Conservation (phyloP, 192 early-diverging fungal genomes). For the Linnemannia schmuckeri region DNA sequence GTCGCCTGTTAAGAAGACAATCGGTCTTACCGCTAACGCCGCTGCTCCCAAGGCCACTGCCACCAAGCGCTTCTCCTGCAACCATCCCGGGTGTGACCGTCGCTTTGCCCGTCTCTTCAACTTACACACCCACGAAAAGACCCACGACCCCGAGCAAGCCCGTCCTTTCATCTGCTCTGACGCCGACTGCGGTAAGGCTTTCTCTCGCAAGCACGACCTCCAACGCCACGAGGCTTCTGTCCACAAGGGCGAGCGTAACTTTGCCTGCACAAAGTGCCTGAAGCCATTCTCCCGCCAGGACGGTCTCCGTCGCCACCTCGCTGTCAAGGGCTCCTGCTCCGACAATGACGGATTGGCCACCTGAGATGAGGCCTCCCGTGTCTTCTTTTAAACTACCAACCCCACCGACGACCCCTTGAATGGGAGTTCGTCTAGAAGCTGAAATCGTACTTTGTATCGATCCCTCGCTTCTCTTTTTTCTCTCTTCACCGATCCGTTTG, state of each 20-base stretch:
- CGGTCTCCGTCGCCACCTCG: constrained; percentile 71
- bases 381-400: constrained; percentile 40
- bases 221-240: constrained; percentile 75
- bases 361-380: constrained; percentile 53
- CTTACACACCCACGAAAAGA: constrained; percentile 73
- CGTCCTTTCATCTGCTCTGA: constrained; percentile 68
- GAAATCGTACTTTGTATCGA: constrained; percentile 6
- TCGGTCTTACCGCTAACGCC: not conserved
- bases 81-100: constrained; percentile 65
- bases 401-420: constrained; percentile 23
- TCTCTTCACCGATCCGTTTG: constrained; percentile 40
- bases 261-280: constrained; percentile 65
- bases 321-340: constrained; percentile 51
- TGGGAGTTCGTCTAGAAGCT: constrained; percentile 4
- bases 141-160: constrained; percentile 76
- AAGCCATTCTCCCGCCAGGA: constrained; percentile 76
- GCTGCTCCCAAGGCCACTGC: constrained; percentile 19
- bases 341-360: constrained; percentile 52
- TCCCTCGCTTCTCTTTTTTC: constrained; percentile 33
- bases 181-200: constrained; percentile 65
- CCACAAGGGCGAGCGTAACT: constrained; percentile 74
- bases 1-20: constrained; percentile 22
- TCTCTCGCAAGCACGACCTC: constrained; percentile 79
- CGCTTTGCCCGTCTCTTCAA: constrained; percentile 77
- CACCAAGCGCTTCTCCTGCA: constrained; percentile 65